A percentile compares a stretch with the other conserved stretches of the same genome.
Conservation (phyloP, 257 asterid genomes). For the Mitragyna speciosa region DNA sequence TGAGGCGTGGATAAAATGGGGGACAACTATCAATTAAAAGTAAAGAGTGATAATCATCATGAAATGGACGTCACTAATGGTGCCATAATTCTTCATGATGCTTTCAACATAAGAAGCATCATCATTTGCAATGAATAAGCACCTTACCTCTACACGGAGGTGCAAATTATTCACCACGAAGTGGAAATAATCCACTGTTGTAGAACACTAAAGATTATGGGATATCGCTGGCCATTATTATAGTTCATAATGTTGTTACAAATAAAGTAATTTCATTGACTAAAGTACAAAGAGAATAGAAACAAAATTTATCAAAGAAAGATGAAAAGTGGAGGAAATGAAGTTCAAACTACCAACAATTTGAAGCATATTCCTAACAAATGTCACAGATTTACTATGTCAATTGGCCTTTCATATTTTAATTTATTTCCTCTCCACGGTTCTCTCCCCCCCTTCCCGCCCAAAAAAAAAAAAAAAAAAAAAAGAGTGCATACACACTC, state of each 20-base stretch:
- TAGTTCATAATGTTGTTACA: background rate
- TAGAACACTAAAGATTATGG: background rate
- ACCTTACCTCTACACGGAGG: background rate
- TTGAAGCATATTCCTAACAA: too few species aligned
- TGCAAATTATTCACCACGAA: background rate
- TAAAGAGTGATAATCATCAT: background rate
- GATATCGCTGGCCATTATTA: background rate
- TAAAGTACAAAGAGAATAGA: too few species aligned
- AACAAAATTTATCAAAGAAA: too few species aligned
- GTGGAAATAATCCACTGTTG: background rate
- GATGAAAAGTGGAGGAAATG: too few species aligned
- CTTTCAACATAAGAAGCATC: slow-evolving; percentile 1
- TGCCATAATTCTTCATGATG: slow-evolving; percentile 3
- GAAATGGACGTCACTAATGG: background rate
- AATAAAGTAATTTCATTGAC: too few species aligned
- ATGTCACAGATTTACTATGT: too few species aligned
- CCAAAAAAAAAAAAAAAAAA: too few species aligned
- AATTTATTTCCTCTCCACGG: too few species aligned
- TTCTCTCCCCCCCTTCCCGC: too few species aligned
- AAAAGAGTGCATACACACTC: too few species aligned
- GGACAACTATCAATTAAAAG: background rate
- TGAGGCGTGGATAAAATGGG: background rate
- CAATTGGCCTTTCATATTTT: too few species aligned
- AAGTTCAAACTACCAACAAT: too few species aligned
- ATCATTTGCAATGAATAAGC: background rate